Base-by-base conservation (phyloP, 805 yeast genomes). In the Blastobotrys robertii region DNA sequence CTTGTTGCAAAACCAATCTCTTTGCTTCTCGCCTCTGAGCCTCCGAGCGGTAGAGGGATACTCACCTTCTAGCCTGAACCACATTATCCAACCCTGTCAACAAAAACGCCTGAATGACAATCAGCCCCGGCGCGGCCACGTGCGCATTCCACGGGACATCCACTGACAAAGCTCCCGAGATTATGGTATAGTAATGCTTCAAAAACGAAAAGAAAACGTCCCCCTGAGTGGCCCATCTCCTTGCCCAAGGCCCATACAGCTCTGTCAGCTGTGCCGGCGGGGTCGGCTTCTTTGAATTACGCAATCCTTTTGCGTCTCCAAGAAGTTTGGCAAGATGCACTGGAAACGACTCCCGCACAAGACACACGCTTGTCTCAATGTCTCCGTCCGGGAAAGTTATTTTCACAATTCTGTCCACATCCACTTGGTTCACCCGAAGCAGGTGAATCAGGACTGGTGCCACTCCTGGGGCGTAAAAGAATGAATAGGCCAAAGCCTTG, bases 401-500 rank as follows among this genome's bases (percentile, higher is more conserved):
- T 8, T 36, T 28, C 10, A 49, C 42, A 2, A 59, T 51, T 7
- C 63, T 50, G 22, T 55, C 51, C 15, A 58, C 48, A 15, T 52
- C 53, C 8, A 38, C 29, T 36, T 56, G 58, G 4, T 51, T 47
- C 9, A 58, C 55, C n/a, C 52, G 48, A 29, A 66, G 44, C 10
- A 51, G 42, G n/a, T 51, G 49, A 13, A 66, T 49, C 10, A 66
- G 47, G 8, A 54, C 79, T 40, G 68, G 68, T 12, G 81, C 74
- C 3, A 80, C 71, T 22, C 72, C 67, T 0, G 79, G 77, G 3
- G 79, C 60, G 47, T 68, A 63, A 56, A 73, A 72, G 49, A 70
- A 82, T 2, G 77, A 64, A 53, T 77, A 75, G 1, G 87, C 87
- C 56, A 82, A 72, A 3, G 78, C 71, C 53, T 82, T 81, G 4